Evolutionary conservation across 257 asterid genomes (phyloP).

Genomic region (Solanum sitiens): DNA sequence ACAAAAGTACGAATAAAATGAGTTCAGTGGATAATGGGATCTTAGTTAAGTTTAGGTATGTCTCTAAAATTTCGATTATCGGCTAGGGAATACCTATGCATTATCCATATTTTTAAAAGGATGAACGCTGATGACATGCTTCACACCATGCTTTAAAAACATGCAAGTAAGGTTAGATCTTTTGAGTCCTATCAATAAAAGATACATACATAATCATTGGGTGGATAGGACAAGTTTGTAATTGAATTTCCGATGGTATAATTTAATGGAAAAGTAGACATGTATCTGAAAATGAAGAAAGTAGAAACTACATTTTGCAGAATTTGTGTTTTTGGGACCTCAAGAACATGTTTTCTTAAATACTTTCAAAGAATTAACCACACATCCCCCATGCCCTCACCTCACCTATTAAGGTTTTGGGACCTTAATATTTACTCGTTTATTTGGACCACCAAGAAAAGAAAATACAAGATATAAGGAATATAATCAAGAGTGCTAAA

Average conservation of each 20-base stretch:
- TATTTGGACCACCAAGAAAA: constrained; percentile 20
- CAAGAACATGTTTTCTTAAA: not conserved
- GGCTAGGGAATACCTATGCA: too few relatives aligned
- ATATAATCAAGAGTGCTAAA: not conserved
- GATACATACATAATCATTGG: not conserved
- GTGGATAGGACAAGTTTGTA: not conserved
- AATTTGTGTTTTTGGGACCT: not conserved
- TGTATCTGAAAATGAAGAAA: not conserved
- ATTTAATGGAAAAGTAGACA: not conserved
- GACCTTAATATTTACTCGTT: constrained; percentile 16
- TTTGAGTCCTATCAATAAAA: too few relatives aligned
- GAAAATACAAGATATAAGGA: not conserved
- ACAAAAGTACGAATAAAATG: too few relatives aligned
- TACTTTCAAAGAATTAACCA: not conserved
- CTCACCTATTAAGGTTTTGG: constrained; percentile 1
- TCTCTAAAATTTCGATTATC: too few relatives aligned
- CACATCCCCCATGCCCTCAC: not conserved
- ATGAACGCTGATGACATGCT: not conserved
- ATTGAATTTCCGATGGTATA: not conserved
- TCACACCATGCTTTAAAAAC: not conserved
- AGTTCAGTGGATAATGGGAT: too few relatives aligned
- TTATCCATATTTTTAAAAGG: not conserved
- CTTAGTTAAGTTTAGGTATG: too few relatives aligned
- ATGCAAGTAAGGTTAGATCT: too few relatives aligned
- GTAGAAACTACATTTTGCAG: not conserved